Percentiles rank a stretch among this genome's conserved stretches.
Evolutionary conservation across 306 rosid genomes (phyloP).

Genomic region (Erythrophleum fordii): DNA sequence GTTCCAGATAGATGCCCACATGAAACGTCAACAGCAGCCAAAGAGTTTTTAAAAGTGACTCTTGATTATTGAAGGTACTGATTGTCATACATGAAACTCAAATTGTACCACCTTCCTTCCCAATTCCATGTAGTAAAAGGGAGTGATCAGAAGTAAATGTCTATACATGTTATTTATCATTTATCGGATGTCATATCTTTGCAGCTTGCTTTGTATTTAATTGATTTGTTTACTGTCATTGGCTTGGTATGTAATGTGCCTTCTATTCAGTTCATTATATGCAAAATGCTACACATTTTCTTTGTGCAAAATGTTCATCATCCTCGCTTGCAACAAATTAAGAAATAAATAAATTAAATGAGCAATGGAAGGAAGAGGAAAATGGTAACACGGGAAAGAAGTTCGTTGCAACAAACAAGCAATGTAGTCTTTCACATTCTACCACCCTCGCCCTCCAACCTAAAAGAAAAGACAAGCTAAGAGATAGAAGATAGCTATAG

Average conservation of each 20-base stretch:
- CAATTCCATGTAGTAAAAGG: no score
- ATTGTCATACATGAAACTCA: neutral
- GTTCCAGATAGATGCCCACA: neutral
- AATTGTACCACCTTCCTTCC: neutral
- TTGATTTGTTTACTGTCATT: no score
- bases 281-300: neutral
- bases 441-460: neutral
- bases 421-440: neutral
- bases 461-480: neutral
- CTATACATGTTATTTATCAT: no score
- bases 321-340: neutral
- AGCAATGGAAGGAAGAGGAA: neutral
- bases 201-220: no score
- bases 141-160: no score
- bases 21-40: neutral
- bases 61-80: neutral
- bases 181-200: no score
- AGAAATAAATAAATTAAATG: neutral
- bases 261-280: neutral
- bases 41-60: neutral
- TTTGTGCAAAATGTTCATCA: neutral
- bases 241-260: neutral
- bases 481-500: neutral
- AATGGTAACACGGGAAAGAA: neutral
- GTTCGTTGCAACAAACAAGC: neutral